Base-by-base conservation (phyloP, 176 grass and related monocot species). In the Bonia amplexicaulis region DNA sequence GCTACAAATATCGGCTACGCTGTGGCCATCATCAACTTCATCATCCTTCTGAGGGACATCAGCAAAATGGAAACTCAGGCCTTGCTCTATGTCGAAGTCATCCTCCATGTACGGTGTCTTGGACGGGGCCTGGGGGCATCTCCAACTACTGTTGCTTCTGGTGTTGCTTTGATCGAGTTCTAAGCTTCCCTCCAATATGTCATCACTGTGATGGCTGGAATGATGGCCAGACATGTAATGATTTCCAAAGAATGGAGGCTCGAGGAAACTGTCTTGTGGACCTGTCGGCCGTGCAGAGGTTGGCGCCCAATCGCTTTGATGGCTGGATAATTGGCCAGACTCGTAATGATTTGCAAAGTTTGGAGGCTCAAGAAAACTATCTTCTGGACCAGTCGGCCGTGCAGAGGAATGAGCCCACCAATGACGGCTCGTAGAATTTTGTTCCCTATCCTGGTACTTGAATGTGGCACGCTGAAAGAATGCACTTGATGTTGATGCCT, bases 401-500 rank as follows among this genome's bases (percentile, higher is more conserved):
- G 9, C 51, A 27, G 45, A 15, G 12, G 76, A 11, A 12, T 15
- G 69, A 72, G 17, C 54, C 88, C 88, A 93, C 91, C 91, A 90
- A 25, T 62, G 64, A 66, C 9, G 62, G 46, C 85, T 69, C 16
- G 23, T 14, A 31, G 31, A 81, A 13, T 68, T n/a, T 69, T 54
- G 78, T 69, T 69, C 64, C 64, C 46, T 46, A 51, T 35, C 67
- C 5, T 66, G 76, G 71, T 49, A 73, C 51, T 72, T 80, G 72
- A 82, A 6, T 10, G 39, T 44, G 15, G 77, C 74, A 29, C 80
- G 64, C 15, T 40, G 88, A 76, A 94, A 84, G 77, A 89, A 80
- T 37, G 31, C 71, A 71, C 79, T 88, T 40, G 87, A 93, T 60
- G 91, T 90, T 26, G 91, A 93, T 47, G 77, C 88, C 52, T 85